Conservation (phyloP, 2,329 filamentous ascomycete species). For the Aspergillus puulaauensis region DNA sequence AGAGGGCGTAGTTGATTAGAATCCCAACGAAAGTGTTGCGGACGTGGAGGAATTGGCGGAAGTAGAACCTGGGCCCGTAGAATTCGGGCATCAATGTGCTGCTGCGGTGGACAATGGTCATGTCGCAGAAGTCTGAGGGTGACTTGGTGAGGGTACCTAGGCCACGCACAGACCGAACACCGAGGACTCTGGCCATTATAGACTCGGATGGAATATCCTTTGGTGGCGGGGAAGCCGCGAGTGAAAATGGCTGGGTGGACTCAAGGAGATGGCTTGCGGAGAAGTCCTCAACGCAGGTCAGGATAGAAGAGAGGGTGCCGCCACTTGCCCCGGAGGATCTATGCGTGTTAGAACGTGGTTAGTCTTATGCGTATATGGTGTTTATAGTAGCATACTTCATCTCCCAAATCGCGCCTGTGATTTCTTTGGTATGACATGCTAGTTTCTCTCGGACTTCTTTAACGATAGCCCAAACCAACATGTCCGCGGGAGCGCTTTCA, state of each 20-base stretch:
- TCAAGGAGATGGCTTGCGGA: constrained; percentile 48
- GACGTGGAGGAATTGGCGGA: constrained; percentile 57
- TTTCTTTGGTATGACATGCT: constrained; percentile 50
- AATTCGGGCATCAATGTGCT: constrained; percentile 58
- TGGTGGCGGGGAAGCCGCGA: constrained; percentile 45
- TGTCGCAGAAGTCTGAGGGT: constrained; percentile 53
- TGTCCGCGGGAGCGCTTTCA: constrained; percentile 61
- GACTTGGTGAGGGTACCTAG: constrained; percentile 60
- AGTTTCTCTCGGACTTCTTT: constrained; percentile 54
- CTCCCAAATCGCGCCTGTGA: constrained; percentile 55
- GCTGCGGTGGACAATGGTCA: constrained; percentile 59
- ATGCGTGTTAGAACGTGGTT: constrained; percentile 9
- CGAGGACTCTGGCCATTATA: constrained; percentile 41
- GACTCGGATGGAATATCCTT: constrained; percentile 32
- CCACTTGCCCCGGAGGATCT: constrained; percentile 51
- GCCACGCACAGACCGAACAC: constrained; percentile 54
- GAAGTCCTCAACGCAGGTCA: constrained; percentile 55
- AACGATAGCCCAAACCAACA: constrained; percentile 54
- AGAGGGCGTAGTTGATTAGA: constrained; percentile 50
- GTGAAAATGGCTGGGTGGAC: constrained; percentile 51
- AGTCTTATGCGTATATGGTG: not conserved
- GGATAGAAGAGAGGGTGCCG: constrained; percentile 65
- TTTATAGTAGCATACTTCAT: constrained; percentile 44
- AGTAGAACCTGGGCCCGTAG: constrained; percentile 60
- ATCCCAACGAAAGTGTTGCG: constrained; percentile 50